Evolutionary conservation across 805 yeast genomes (phyloP).

Genomic region (Cyberlindnera mississippiensis): DNA sequence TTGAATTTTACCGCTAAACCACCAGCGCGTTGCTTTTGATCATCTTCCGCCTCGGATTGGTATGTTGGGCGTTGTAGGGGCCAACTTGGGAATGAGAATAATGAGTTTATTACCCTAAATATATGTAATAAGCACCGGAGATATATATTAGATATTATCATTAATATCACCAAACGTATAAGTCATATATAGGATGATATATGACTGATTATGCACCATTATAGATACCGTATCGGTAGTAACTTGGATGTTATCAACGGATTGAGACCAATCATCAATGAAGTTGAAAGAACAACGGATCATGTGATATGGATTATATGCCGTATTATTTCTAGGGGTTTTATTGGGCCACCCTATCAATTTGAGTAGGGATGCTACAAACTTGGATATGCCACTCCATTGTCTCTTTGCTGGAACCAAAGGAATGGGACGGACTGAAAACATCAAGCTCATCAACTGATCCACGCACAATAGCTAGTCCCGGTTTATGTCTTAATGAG

Average conservation of each 20-base stretch:
- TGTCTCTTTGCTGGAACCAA: constrained; percentile 84
- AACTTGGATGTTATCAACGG: constrained; percentile 91
- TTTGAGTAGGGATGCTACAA: constrained; percentile 73
- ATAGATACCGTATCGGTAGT: constrained; percentile 95
- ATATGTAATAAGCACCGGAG: too few species aligned
- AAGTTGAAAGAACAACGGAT: constrained; percentile 86
- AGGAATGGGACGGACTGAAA: constrained; percentile 29
- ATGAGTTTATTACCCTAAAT: too few species aligned
- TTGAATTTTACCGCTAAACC: constrained; percentile 56
- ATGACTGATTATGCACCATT: too few species aligned
- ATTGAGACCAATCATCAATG: constrained; percentile 84
- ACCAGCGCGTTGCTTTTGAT: constrained; percentile 36
- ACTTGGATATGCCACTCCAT: constrained; percentile 89
- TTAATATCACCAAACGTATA: too few species aligned
- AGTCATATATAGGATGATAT: too few species aligned
- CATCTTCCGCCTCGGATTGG: too few species aligned
- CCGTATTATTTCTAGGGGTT: constrained; percentile 85
- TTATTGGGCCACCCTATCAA: constrained; percentile 86
- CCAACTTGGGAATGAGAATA: too few species aligned
- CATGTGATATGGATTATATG: constrained; percentile 82
- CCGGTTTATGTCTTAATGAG: neutral
- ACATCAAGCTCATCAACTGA: neutral
- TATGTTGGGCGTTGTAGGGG: too few species aligned
- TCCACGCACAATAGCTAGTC: too few species aligned
- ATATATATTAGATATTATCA: too few species aligned